phyloP scores from a whole-genome alignment of 495 filamentous ascomycete species.

The Parathielavia appendiculata region DNA sequence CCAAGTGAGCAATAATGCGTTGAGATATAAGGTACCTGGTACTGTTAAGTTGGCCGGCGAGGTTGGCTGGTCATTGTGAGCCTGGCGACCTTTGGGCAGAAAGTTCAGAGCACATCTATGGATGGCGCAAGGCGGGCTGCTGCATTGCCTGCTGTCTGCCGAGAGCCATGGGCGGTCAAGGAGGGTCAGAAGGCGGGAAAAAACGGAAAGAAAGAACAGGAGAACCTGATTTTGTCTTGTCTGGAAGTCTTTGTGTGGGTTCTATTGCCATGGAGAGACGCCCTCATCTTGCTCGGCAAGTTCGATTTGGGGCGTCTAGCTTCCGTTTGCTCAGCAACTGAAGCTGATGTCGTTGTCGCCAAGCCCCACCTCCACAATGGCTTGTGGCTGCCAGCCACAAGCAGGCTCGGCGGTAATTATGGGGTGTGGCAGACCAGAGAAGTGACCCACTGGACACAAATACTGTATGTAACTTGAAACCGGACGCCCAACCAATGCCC shows the following conservation, averaged over 20 bases:
- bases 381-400: not conserved
- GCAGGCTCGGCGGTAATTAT: not conserved
- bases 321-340: not conserved
- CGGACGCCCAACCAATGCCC: too few species aligned
- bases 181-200: constrained; percentile 11
- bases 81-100: too few species aligned
- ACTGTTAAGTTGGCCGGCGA: too few species aligned
- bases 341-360: not conserved
- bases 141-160: not conserved
- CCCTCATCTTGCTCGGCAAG: too few species aligned
- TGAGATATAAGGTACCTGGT: too few species aligned
- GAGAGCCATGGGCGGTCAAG: constrained; percentile 4
- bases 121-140: constrained; percentile 6
- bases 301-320: too few species aligned
- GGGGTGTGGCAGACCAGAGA: not conserved
- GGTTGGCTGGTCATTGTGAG: too few species aligned
- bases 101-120: not conserved
- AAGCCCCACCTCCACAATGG: too few species aligned
- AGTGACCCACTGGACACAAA: not conserved
- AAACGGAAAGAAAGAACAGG: not conserved
- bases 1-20: too few species aligned
- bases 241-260: not conserved
- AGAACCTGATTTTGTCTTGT: not conserved
- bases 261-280: constrained; percentile 18
- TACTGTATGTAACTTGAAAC: too few species aligned